phyloP scores from a whole-genome alignment of 177 flowering plant species.

The Vitis hybrid region DNA sequence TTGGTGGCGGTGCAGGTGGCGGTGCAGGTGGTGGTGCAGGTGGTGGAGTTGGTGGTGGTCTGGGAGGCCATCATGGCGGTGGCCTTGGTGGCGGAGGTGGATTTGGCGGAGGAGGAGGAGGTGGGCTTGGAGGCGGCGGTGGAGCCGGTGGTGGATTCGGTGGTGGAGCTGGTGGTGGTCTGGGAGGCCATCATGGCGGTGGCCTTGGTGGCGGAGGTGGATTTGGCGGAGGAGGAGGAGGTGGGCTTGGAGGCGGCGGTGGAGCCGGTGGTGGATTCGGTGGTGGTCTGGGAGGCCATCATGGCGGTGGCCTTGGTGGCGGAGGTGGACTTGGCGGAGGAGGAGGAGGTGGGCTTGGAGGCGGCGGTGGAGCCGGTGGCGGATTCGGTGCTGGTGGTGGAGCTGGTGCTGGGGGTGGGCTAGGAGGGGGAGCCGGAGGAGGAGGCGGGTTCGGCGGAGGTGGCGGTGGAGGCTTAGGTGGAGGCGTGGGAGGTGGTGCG shows the following conservation, averaged over 20 bases:
- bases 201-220: conserved; percentile 8
- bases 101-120: conserved; percentile 12
- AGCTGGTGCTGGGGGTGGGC: conserved; percentile 11
- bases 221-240: conserved; percentile 10
- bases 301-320: too few relatives aligned
- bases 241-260: conserved; percentile 14
- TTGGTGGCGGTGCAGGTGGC: conserved; percentile 15
- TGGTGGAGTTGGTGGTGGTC: conserved; percentile 4
- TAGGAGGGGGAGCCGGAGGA: conserved; percentile 9
- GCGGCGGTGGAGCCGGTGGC: too few relatives aligned
- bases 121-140: conserved; percentile 13
- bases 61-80: conserved; percentile 7
- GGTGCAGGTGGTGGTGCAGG: neutral
- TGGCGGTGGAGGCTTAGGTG: neutral
- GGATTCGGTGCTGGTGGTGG: conserved; percentile 10
- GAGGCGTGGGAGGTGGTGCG: neutral
- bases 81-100: conserved; percentile 22
- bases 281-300: too few relatives aligned
- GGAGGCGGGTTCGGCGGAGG: neutral
- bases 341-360: too few relatives aligned
- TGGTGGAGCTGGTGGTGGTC: conserved; percentile 12
- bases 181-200: neutral
- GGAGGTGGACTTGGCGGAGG: too few relatives aligned
- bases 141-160: conserved; percentile 13
- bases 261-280: too few relatives aligned